Evolutionary conservation across 2,329 filamentous ascomycete species (phyloP), one percentile per base, ranked within the genome.

Genomic region (Boeremia exigua): DNA sequence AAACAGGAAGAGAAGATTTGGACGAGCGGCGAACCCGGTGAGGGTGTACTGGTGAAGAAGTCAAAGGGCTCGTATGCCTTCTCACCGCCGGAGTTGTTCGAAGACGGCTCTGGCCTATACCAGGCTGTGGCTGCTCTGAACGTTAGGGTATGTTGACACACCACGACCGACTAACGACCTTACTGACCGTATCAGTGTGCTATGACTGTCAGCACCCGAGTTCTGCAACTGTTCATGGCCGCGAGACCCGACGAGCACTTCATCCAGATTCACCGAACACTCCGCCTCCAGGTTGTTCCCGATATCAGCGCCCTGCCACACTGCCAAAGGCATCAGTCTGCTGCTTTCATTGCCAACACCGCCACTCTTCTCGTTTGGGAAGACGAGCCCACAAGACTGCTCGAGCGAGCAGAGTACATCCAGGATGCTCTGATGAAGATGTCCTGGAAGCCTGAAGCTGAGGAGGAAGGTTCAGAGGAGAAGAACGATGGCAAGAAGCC

Each of bases 311-410:
- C 83, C 44, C 76, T 90, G 4, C 82, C 84, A 0, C 73, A 78
- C 23, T 88, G 85, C 5, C 83, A 90, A 56, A 93, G 91, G 72
- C 86, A 91, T 71, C 90, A 94, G 70, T 92, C 89, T 62, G 90
- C 90, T 11, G 90, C 91, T 7, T 93, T 94, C 70, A 82, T 94
- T 37, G 86, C 88, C 2, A 85, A 84, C 0, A 87, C 90, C 59
- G 85, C 85, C 4, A 79, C 93, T 5, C 78, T 95, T 1, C 79
- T 94, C 1, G 89, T 94, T 1, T 95, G 91, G 91, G 90, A 94
- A 62, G 90, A 94, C 62, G 89, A 93, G 53, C 85, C 90, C 0
- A 80, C 88, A 52, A 86, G 91, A 67, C 78, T 94, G 8, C 80
- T 92, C 5, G 78, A 84, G 51, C 82, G 90, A 51, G 90, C 89